Evolutionary conservation across 2,329 filamentous ascomycete genomes (phyloP).

Genomic region (Pestalotiopsis sp.): DNA sequence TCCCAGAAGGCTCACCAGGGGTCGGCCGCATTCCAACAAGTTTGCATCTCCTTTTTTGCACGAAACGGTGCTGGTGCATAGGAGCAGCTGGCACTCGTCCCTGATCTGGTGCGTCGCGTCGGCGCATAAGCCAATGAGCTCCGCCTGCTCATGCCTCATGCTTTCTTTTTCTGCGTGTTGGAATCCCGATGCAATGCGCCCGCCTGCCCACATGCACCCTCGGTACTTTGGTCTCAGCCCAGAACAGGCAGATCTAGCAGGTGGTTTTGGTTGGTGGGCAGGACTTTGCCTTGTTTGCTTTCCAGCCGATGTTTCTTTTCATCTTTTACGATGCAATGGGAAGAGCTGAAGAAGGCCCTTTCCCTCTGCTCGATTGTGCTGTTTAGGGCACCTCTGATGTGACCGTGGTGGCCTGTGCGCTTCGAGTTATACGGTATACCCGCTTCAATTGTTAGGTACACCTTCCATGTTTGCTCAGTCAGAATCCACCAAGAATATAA

Average conservation of each 20-base stretch:
- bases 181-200: no score
- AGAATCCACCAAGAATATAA: background rate
- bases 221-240: no score
- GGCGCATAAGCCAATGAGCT: constrained; percentile 1
- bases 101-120: constrained; percentile 11
- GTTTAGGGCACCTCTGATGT: background rate
- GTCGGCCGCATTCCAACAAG: constrained; percentile 9
- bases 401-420: background rate
- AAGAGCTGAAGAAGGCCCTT: background rate
- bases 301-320: no score
- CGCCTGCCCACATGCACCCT: no score
- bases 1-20: constrained; percentile 13
- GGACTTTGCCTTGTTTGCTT: no score
- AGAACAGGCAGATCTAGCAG: no score
- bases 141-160: background rate
- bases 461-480: background rate
- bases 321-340: background rate
- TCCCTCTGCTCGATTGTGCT: background rate
- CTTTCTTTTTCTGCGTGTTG: background rate
- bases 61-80: background rate
- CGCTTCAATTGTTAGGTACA: background rate
- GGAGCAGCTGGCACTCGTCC: constrained; percentile 6
- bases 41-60: background rate
- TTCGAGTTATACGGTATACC: background rate
- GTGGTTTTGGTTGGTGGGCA: no score